phyloP scores from a whole-genome alignment of 208 protist species.

The Jaenimonas drosophilae region DNA sequence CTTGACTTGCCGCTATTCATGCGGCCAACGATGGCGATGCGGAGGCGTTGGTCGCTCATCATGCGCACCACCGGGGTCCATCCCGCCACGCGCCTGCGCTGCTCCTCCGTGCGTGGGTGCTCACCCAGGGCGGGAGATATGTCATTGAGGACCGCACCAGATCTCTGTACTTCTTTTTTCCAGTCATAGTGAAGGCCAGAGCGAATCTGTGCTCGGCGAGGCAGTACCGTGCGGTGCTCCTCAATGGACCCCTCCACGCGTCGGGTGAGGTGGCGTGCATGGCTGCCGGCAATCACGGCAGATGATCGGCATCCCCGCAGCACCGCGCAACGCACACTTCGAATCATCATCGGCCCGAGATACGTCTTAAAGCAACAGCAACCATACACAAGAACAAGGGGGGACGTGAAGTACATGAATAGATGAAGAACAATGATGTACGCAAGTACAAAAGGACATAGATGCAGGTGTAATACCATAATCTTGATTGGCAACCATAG shows the following conservation, averaged over 20 bases:
- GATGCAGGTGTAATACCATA: too few relatives aligned
- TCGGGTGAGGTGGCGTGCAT: too few relatives aligned
- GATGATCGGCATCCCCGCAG: too few relatives aligned
- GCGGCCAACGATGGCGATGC: constrained; percentile 78
- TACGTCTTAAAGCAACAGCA: not conserved
- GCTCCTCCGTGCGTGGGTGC: constrained; percentile 38
- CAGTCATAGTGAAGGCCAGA: constrained; percentile 44
- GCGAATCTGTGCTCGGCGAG: constrained; percentile 35
- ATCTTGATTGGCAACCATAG: not conserved
- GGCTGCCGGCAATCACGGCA: too few relatives aligned
- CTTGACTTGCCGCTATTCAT: constrained; percentile 89
- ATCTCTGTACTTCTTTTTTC: constrained; percentile 41
- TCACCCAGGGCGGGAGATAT: constrained; percentile 67
- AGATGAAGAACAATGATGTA: not conserved
- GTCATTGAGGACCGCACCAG: constrained; percentile 51
- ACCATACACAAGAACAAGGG: not conserved
- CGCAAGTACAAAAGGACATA: not conserved
- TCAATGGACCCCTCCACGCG: not conserved
- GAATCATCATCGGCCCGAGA: not conserved
- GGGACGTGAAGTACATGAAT: too few relatives aligned
- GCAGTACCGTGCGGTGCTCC: constrained; percentile 7
- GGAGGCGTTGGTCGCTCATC: constrained; percentile 70
- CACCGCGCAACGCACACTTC: not conserved
- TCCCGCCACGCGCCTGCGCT: constrained; percentile 58
- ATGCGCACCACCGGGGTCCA: constrained; percentile 80